Conservation (phyloP, 78 protist species). For the Dictyostelium capitatum region DNA sequence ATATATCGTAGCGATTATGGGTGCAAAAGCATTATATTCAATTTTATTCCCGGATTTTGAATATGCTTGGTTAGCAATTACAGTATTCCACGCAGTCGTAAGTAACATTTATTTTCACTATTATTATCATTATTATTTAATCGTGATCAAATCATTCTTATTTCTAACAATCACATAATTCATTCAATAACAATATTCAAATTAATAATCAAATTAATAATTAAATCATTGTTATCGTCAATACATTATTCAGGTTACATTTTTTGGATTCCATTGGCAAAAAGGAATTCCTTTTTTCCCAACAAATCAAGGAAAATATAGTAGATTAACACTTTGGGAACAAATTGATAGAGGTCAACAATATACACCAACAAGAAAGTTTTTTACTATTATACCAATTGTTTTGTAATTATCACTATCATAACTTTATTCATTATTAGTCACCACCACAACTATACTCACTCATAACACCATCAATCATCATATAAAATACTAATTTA, state of each 20-base stretch:
- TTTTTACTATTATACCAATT: constrained; percentile 88
- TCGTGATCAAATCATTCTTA: no score
- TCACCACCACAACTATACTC: background rate
- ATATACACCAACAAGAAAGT: constrained; percentile 89
- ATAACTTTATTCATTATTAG: background rate
- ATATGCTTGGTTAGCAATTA: constrained; percentile 58
- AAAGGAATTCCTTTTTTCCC: constrained; percentile 88
- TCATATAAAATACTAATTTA: no score
- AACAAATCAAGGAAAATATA: constrained; percentile 77
- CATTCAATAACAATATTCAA: no score
- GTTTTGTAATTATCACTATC: constrained; percentile 79
- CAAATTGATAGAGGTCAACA: constrained; percentile 91
- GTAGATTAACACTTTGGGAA: constrained; percentile 91
- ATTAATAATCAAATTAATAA: background rate
- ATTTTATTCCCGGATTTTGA: constrained; percentile 44
- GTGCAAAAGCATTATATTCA: background rate
- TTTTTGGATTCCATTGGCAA: constrained; percentile 80
- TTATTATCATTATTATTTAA: no score
- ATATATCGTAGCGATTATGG: constrained; percentile 24
- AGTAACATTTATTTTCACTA: background rate
- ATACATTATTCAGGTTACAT: constrained; percentile 55
- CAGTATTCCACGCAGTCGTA: constrained; percentile 41
- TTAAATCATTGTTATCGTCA: no score
- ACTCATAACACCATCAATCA: background rate
- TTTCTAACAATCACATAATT: background rate